Evolutionary conservation across 176 grass and related monocot species (phyloP).

Genomic region (Otatea glauca): DNA sequence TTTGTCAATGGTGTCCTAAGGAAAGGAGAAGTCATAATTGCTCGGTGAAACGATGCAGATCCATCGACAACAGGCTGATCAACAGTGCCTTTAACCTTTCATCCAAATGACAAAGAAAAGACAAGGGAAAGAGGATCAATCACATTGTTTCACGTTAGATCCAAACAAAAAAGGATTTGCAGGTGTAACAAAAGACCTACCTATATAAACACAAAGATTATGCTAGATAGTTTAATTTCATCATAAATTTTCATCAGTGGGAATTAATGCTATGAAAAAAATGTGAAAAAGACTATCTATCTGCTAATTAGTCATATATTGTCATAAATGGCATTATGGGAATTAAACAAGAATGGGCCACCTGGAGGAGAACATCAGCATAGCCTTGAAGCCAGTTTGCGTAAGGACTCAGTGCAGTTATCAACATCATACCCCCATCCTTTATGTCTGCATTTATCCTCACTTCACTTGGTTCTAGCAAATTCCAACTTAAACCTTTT

Average conservation of each 20-base stretch:
- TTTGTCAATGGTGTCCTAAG: slow-evolving; percentile 83
- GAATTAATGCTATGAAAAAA: background rate
- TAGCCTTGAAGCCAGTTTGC: slow-evolving; percentile 97
- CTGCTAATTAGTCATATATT: slow-evolving; percentile 1
- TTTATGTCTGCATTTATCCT: slow-evolving; percentile 97
- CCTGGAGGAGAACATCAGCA: slow-evolving; percentile 94
- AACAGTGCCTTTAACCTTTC: slow-evolving; percentile 92
- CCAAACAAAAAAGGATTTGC: background rate
- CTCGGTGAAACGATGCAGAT: slow-evolving; percentile 92
- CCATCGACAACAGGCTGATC: slow-evolving; percentile 97
- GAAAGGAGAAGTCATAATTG: slow-evolving; percentile 84
- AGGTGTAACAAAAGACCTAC: slow-evolving; percentile 32
- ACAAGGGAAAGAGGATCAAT: slow-evolving; percentile 31
- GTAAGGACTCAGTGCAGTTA: slow-evolving; percentile 88
- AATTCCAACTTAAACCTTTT: slow-evolving; percentile 96
- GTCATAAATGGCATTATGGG: slow-evolving; percentile 13
- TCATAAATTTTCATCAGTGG: slow-evolving; percentile 22
- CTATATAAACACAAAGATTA: slow-evolving; percentile 25
- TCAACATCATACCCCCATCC: slow-evolving; percentile 88
- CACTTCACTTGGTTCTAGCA: slow-evolving; percentile 83
- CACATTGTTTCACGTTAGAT: slow-evolving; percentile 29
- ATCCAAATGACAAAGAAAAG: slow-evolving; percentile 41
- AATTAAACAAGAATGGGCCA: slow-evolving; percentile 44
- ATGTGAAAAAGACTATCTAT: background rate
- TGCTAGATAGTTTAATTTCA: slow-evolving; percentile 38